Evolutionary conservation across 2,329 filamentous ascomycete species (phyloP).

Genomic region (Trichoderma atroviride): DNA sequence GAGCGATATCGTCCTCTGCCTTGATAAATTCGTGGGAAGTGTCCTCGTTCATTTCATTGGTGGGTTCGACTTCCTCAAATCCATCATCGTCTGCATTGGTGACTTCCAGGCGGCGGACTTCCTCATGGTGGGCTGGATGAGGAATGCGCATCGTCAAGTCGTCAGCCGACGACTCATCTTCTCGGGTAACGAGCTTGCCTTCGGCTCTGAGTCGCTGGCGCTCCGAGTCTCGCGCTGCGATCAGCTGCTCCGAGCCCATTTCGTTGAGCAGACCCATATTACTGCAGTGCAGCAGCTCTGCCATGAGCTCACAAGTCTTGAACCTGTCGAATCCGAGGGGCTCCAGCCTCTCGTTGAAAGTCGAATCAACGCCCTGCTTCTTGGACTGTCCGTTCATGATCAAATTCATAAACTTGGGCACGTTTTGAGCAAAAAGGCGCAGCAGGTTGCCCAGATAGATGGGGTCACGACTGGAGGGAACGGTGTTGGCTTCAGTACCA

Average conservation of each 20-base stretch:
- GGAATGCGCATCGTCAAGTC: conserved; percentile 62
- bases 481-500: conserved; percentile 74
- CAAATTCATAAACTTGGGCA: conserved; percentile 90
- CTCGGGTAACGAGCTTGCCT: conserved; percentile 63
- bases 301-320: conserved; percentile 99
- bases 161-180: conserved; percentile 53
- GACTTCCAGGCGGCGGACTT: conserved; percentile 73
- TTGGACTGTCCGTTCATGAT: conserved; percentile 78
- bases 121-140: conserved; percentile 51
- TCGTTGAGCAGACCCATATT: conserved; percentile 98
- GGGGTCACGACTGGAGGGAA: conserved; percentile 83
- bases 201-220: conserved; percentile 77
- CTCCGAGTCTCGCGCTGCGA: conserved; percentile 77
- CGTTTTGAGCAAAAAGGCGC: conserved; percentile 83
- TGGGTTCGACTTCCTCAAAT: conserved; percentile 82
- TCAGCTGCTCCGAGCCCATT: conserved; percentile 82
- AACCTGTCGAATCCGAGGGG: conserved; percentile 96
- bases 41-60: conserved; percentile 72
- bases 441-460: conserved; percentile 94
- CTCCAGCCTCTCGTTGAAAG: conserved; percentile 89
- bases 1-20: conserved; percentile 55
- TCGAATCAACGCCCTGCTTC: conserved; percentile 76
- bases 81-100: conserved; percentile 85
- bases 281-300: conserved; percentile 93
- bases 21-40: conserved; percentile 70